Evolutionary conservation across 495 filamentous ascomycete species (phyloP).

Genomic region (Evansstolkia leycettana): DNA sequence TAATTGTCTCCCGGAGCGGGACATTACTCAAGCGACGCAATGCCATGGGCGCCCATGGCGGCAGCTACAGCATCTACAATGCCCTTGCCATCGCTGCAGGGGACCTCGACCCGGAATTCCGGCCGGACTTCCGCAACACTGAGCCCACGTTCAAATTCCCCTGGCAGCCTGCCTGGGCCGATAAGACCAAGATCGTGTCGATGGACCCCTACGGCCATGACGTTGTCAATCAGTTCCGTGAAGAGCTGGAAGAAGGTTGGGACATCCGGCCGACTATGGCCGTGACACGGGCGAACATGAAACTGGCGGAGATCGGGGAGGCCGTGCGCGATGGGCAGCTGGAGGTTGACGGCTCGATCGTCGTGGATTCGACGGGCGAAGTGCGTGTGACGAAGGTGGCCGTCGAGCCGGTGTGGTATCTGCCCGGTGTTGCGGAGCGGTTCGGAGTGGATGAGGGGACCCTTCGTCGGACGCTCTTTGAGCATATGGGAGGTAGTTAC

Average conservation of each 20-base stretch:
- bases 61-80: slow-evolving; percentile 96
- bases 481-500: slow-evolving; percentile 88
- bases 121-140: slow-evolving; percentile 88
- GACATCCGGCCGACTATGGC: slow-evolving; percentile 94
- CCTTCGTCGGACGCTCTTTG: slow-evolving; percentile 77
- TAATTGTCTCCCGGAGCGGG: slow-evolving; percentile 72
- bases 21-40: slow-evolving; percentile 78
- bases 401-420: slow-evolving; percentile 92
- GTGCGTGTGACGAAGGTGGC: slow-evolving; percentile 94
- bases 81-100: slow-evolving; percentile 87
- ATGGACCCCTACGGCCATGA: slow-evolving; percentile 95
- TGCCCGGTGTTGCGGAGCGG: slow-evolving; percentile 86
- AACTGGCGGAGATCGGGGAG: slow-evolving; percentile 82
- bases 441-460: slow-evolving; percentile 92
- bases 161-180: slow-evolving; percentile 78
- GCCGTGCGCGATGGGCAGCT: slow-evolving; percentile 70
- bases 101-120: slow-evolving; percentile 72
- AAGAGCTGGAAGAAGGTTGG: slow-evolving; percentile 51
- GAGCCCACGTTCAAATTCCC: slow-evolving; percentile 83
- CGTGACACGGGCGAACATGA: slow-evolving; percentile 93
- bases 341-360: slow-evolving; percentile 81
- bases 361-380: slow-evolving; percentile 71
- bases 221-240: slow-evolving; percentile 28
- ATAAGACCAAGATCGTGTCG: slow-evolving; percentile 89
- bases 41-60: slow-evolving; percentile 82